Conservation (phyloP, 345 rosid genomes). For the Anacardium occidentale region DNA sequence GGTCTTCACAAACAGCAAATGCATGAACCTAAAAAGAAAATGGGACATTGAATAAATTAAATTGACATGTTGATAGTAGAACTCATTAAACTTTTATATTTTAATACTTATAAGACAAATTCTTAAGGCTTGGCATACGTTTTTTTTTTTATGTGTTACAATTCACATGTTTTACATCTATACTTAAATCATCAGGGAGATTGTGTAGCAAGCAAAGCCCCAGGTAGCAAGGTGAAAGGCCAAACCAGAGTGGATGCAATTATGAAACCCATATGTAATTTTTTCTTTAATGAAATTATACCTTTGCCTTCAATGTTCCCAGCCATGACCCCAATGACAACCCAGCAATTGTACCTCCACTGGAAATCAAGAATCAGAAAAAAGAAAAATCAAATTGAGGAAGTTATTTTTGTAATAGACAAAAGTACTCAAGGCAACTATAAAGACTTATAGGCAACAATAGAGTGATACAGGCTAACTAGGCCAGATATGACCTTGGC, state of each 20-base stretch:
- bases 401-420: no score
- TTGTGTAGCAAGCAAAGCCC: neutral
- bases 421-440: no score
- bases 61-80: neutral
- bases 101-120: neutral
- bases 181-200: neutral
- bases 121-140: neutral
- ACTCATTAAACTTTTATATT: neutral
- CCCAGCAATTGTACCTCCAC: conserved; percentile 94
- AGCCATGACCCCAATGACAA: conserved; percentile 75
- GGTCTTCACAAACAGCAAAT: conserved; percentile 86
- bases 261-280: neutral
- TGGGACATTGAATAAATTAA: conserved; percentile 11
- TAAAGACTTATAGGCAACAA: no score
- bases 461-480: neutral
- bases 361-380: conserved; percentile 25
- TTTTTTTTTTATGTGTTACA: neutral
- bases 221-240: conserved; percentile 2
- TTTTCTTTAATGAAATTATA: conserved; percentile 24
- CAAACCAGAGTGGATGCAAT: neutral
- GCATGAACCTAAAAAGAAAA: conserved; percentile 75
- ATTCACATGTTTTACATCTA: neutral
- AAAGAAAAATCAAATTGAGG: conserved; percentile 3
- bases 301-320: conserved; percentile 80
- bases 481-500: no score